phyloP scores from a whole-genome alignment of 1,284 basidiomycete species.

The Ustilago esculenta region DNA sequence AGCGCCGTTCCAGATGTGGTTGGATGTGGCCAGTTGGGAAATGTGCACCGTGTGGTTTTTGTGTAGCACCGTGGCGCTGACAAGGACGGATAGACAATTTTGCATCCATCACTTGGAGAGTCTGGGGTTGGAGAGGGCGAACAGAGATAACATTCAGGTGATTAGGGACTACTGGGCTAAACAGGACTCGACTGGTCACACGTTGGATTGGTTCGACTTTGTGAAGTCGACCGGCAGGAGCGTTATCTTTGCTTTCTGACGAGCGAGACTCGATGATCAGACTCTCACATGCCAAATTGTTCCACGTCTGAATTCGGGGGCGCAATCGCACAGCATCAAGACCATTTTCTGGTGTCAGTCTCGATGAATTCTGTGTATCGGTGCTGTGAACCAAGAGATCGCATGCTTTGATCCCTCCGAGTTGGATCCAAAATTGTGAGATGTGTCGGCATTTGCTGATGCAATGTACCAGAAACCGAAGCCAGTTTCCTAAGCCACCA shows the following conservation, averaged over 20 bases:
- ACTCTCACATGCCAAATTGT: too few species aligned
- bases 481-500: not conserved
- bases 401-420: too few species aligned
- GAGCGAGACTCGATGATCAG: too few species aligned
- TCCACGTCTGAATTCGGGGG: too few species aligned
- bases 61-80: slow-evolving; percentile 42
- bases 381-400: too few species aligned
- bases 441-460: too few species aligned
- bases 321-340: too few species aligned
- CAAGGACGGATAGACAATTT: slow-evolving; percentile 24
- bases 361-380: too few species aligned
- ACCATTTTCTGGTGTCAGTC: too few species aligned
- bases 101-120: slow-evolving; percentile 48
- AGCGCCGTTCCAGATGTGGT: slow-evolving; percentile 42
- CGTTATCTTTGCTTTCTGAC: slow-evolving; percentile 41
- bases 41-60: slow-evolving; percentile 58
- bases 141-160: slow-evolving; percentile 49
- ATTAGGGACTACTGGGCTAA: slow-evolving; percentile 41
- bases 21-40: slow-evolving; percentile 49
- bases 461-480: too few species aligned
- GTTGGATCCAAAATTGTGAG: too few species aligned
- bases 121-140: slow-evolving; percentile 43
- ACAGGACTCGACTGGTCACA: slow-evolving; percentile 42
- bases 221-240: slow-evolving; percentile 22
- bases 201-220: slow-evolving; percentile 51